Conservation (phyloP, 176 grass and related monocot genomes). For the Eleusine indica region DNA sequence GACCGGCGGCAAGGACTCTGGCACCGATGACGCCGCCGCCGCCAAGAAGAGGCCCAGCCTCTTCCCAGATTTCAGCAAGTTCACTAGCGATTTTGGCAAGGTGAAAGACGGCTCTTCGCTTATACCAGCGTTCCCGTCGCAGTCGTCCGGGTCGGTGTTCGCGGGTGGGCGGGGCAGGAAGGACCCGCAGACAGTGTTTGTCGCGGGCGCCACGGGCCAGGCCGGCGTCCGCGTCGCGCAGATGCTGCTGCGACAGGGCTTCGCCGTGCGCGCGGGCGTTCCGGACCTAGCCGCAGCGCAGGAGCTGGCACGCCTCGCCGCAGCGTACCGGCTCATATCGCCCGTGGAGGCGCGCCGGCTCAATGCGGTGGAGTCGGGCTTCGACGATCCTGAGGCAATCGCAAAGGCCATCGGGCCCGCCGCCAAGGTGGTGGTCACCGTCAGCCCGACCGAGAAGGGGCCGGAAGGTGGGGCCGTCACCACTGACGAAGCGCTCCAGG, state of each 20-base stretch:
- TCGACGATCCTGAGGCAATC: constrained; percentile 67
- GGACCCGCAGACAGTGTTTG: constrained; percentile 79
- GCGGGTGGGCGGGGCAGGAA: constrained; percentile 50
- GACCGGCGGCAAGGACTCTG: constrained; percentile 24
- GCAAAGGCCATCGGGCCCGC: constrained; percentile 93
- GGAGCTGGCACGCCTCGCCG: constrained; percentile 72
- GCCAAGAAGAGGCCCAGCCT: constrained; percentile 53
- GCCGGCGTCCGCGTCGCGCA: constrained; percentile 67
- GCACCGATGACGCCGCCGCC: constrained; percentile 40
- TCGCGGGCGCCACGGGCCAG: constrained; percentile 88
- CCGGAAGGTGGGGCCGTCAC: constrained; percentile 58
- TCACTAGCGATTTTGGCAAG: constrained; percentile 56
- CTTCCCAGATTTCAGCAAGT: constrained; percentile 57
- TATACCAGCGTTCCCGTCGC: constrained; percentile 57
- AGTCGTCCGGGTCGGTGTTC: constrained; percentile 48
- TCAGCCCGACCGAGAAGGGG: constrained; percentile 64
- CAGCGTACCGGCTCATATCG: constrained; percentile 75
- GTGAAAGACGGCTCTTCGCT: constrained; percentile 56
- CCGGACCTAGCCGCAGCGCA: constrained; percentile 71
- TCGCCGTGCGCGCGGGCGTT: constrained; percentile 77
- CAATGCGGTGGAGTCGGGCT: constrained; percentile 74
- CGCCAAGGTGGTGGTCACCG: constrained; percentile 84
- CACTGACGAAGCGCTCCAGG: constrained; percentile 78
- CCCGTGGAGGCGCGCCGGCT: constrained; percentile 65
- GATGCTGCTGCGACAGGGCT: constrained; percentile 79